A percentile compares a stretch with the other conserved stretches of the same genome.
Evolutionary conservation across 1,139 yeast genomes (phyloP).

Genomic region (Geotrichum restrictum): DNA sequence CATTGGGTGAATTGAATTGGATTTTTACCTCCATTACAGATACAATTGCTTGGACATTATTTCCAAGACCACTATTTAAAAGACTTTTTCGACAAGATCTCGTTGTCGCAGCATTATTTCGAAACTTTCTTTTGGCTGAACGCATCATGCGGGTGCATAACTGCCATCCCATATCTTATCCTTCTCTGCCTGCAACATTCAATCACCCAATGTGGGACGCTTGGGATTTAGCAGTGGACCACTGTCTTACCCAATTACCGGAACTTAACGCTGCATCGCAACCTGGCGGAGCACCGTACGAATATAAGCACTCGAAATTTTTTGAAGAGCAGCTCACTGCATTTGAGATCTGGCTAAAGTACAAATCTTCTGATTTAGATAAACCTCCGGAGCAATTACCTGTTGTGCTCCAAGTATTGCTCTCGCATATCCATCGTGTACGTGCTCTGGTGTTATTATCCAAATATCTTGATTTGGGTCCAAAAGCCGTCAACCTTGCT

Average conservation of each 20-base stretch:
- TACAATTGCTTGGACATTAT: conserved; percentile 94
- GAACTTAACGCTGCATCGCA: conserved; percentile 38
- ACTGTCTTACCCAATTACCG: conserved; percentile 61
- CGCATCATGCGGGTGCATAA: conserved; percentile 91
- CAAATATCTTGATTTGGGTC: conserved; percentile 86
- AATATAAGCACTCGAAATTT: conserved; percentile 84
- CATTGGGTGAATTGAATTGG: conserved; percentile 95
- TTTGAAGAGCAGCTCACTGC: conserved; percentile 96
- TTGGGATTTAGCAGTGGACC: conserved; percentile 97
- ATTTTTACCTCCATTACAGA: conserved; percentile 97
- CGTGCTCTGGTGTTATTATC: conserved; percentile 82
- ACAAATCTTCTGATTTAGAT: conserved; percentile 64
- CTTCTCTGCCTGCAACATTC: conserved; percentile 80
- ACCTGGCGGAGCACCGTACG: conserved; percentile 37
- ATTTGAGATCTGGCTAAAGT: conserved; percentile 91
- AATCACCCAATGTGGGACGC: conserved; percentile 96
- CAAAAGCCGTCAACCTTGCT: conserved; percentile 95
- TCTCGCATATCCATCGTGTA: conserved; percentile 90
- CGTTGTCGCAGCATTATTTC: conserved; percentile 92
- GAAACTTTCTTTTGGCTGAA: conserved; percentile 87
- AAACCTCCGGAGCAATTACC: conserved; percentile 95
- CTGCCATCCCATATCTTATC: conserved; percentile 93
- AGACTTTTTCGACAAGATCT: conserved; percentile 89
- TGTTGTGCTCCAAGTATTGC: conserved; percentile 81
- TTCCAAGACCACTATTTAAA: conserved; percentile 84